phyloP scores from a whole-genome alignment of 176 grass and related monocot species.

The Tillandsia fasciculata region DNA sequence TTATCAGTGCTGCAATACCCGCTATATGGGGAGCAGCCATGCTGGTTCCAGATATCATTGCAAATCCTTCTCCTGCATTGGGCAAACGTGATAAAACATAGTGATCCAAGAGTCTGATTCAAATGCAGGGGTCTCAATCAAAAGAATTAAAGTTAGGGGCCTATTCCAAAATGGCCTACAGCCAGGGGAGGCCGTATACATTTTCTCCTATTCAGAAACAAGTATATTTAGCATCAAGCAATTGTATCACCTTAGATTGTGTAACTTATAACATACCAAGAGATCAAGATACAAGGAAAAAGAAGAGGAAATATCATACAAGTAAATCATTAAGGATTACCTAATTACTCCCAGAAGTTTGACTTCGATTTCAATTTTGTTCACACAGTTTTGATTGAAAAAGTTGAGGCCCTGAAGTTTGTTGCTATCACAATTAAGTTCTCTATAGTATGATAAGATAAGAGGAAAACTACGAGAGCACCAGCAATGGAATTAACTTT shows the following conservation, averaged over 20 bases:
- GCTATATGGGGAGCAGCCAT: constrained; percentile 97
- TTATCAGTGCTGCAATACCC: constrained; percentile 92
- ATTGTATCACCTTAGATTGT: background rate
- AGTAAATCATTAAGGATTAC: too few species aligned
- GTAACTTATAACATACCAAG: background rate
- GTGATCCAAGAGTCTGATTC: constrained; percentile 1
- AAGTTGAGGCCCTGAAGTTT: too few species aligned
- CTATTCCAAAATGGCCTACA: too few species aligned
- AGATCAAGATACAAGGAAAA: background rate
- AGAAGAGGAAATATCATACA: too few species aligned
- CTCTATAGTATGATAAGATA: too few species aligned
- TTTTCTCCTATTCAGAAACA: background rate
- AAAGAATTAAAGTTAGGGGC: background rate
- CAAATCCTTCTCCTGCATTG: constrained; percentile 77
- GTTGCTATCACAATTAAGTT: too few species aligned
- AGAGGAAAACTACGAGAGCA: too few species aligned
- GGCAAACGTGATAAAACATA: background rate
- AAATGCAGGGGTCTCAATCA: background rate
- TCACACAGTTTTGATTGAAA: too few species aligned
- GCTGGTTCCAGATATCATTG: constrained; percentile 97
- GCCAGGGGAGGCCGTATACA: too few species aligned
- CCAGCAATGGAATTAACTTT: too few species aligned
- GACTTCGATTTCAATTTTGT: too few species aligned
- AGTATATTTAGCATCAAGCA: background rate
- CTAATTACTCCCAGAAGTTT: too few species aligned